These are phyloP conservation scores for Fusarium newnesense DNA, from an alignment of 2,329 filamentous ascomycete species.

Conservation along the genomic window DNA sequence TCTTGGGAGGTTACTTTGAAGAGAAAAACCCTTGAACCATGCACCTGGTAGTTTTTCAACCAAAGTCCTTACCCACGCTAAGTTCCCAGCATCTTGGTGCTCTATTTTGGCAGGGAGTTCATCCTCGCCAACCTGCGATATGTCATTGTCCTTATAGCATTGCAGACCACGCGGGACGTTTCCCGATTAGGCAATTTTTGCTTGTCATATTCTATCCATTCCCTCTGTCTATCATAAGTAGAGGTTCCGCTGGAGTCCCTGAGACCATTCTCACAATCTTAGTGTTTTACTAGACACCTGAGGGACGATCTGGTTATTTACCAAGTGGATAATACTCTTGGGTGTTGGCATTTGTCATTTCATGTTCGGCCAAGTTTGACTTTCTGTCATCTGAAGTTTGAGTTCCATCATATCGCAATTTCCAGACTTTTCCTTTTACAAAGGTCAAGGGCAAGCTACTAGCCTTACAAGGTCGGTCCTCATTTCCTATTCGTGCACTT, in stretches of 20 bases:
- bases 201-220: neutral
- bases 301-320: neutral
- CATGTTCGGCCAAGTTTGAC: neutral
- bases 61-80: neutral
- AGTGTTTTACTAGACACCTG: neutral
- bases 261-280: neutral
- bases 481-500: constrained; percentile 15
- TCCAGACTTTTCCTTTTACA: constrained; percentile 7
- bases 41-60: neutral
- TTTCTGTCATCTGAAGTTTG: neutral
- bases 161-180: neutral
- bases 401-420: neutral
- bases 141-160: neutral
- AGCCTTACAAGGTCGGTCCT: neutral
- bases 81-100: neutral
- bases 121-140: constrained; percentile 1
- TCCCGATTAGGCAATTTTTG: neutral
- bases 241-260: neutral
- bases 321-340: neutral
- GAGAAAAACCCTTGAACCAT: neutral
- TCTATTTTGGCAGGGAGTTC: neutral
- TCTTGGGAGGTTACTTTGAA: constrained; percentile 1
- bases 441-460: neutral
- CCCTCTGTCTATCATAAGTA: neutral
- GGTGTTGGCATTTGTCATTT: constrained; percentile 3